These are phyloP conservation scores for Calcarisporium arbuscula DNA, from an alignment of 2,329 filamentous ascomycete species.

Conservation along the genomic window DNA sequence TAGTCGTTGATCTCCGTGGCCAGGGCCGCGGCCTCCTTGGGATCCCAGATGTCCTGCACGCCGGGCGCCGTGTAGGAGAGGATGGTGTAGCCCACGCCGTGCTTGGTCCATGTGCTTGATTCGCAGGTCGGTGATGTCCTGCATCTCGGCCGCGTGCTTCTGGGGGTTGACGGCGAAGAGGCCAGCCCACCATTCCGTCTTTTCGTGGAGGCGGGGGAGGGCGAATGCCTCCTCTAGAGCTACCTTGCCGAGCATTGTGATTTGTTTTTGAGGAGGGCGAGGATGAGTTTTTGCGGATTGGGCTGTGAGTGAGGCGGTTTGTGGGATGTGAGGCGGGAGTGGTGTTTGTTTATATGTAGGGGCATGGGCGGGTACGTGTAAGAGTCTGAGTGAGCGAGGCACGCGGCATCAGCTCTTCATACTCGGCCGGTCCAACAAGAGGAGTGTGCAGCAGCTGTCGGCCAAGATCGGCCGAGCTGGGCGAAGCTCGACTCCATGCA, in stretches of 20 bases:
- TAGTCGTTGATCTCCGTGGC: slow-evolving; percentile 38
- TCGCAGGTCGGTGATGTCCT: slow-evolving; percentile 32
- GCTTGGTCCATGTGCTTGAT: slow-evolving; percentile 36
- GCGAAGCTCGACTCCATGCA: too few species aligned
- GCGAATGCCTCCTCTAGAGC: slow-evolving; percentile 57
- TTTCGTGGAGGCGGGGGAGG: slow-evolving; percentile 51
- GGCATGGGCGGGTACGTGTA: too few species aligned
- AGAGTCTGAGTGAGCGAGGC: too few species aligned
- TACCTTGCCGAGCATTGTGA: slow-evolving; percentile 52
- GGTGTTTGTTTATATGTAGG: too few species aligned
- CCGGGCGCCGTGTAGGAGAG: slow-evolving; percentile 43
- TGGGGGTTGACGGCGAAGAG: slow-evolving; percentile 54
- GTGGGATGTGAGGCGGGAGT: too few species aligned
- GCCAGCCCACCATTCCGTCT: slow-evolving; percentile 54
- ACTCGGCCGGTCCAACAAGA: too few species aligned
- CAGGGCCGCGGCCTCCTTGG: slow-evolving; percentile 31
- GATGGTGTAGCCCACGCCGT: slow-evolving; percentile 42
- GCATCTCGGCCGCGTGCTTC: slow-evolving; percentile 50
- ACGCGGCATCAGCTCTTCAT: too few species aligned
- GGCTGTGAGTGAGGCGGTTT: too few species aligned
- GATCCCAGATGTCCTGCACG: slow-evolving; percentile 38
- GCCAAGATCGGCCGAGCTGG: too few species aligned
- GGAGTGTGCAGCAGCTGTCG: too few species aligned
- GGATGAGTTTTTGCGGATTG: too few species aligned
- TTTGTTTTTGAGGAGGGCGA: too few species aligned